A percentile compares a stretch with the other conserved stretches of the same genome.
Conservation (phyloP, 2,329 filamentous ascomycete genomes). For the Daldinia sp. region DNA sequence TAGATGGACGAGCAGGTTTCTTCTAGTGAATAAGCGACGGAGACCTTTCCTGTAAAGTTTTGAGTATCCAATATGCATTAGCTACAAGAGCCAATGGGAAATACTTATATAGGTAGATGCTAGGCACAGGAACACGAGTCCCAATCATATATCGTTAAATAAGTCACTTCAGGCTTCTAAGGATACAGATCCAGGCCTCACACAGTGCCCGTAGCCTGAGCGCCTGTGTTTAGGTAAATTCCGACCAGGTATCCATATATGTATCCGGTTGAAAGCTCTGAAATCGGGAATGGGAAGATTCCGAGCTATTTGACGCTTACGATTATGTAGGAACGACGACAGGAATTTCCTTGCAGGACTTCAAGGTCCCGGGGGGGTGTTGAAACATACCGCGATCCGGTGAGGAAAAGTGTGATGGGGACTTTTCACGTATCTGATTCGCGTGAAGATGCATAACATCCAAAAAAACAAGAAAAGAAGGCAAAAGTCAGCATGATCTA, state of each 20-base stretch:
- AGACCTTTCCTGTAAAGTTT: background rate
- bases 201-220: conserved; percentile 24
- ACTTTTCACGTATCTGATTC: background rate
- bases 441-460: background rate
- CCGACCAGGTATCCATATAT: conserved; percentile 3
- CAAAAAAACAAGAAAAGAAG: background rate
- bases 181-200: background rate
- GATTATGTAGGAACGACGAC: background rate
- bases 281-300: conserved; percentile 15
- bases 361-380: background rate
- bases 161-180: background rate
- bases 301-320: background rate
- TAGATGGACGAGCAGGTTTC: background rate
- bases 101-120: background rate
- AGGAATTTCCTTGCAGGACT: background rate
- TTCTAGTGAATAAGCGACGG: background rate
- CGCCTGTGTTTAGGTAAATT: background rate
- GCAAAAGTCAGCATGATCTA: background rate
- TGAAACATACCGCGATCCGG: background rate
- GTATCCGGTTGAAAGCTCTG: conserved; percentile 5
- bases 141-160: conserved; percentile 15
- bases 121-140: conserved; percentile 11
- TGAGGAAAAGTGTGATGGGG: background rate
- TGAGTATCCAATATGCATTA: background rate
- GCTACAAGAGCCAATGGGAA: background rate